These are phyloP conservation scores for Glycyrrhiza uralensis DNA, from an alignment of 306 rosid species.

Conservation along the genomic window DNA sequence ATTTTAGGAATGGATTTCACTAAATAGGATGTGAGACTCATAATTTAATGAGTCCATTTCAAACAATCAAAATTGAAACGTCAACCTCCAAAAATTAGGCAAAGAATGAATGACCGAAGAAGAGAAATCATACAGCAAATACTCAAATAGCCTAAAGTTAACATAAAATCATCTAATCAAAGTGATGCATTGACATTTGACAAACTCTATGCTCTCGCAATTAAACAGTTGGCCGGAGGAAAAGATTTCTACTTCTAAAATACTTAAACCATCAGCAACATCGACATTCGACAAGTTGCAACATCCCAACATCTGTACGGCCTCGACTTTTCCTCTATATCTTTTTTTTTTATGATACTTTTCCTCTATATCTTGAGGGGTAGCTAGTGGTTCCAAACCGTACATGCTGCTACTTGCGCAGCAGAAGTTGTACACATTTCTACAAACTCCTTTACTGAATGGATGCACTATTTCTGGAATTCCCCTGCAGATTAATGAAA, in stretches of 20 bases:
- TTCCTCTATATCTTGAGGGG: slow-evolving; percentile 55
- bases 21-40: no score
- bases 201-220: slow-evolving; percentile 18
- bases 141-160: slow-evolving; percentile 18
- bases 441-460: slow-evolving; percentile 76
- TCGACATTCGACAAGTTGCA: slow-evolving; percentile 67
- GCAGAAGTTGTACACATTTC: slow-evolving; percentile 76
- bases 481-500: slow-evolving; percentile 46
- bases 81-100: slow-evolving; percentile 24
- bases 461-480: slow-evolving; percentile 86
- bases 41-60: no score
- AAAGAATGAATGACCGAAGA: slow-evolving; percentile 35
- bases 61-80: slow-evolving; percentile 35
- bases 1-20: no score
- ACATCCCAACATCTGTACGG: slow-evolving; percentile 70
- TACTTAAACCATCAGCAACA: slow-evolving; percentile 58
- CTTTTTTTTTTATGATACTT: no score
- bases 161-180: slow-evolving; percentile 27
- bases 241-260: slow-evolving; percentile 19
- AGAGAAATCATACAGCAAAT: slow-evolving; percentile 10
- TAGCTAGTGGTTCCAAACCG: slow-evolving; percentile 62
- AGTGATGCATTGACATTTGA: slow-evolving; percentile 5
- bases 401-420: slow-evolving; percentile 36
- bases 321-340: no score
- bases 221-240: background rate